Conservation (phyloP, 139 green algal species). For the Micractinium conductrix region DNA sequence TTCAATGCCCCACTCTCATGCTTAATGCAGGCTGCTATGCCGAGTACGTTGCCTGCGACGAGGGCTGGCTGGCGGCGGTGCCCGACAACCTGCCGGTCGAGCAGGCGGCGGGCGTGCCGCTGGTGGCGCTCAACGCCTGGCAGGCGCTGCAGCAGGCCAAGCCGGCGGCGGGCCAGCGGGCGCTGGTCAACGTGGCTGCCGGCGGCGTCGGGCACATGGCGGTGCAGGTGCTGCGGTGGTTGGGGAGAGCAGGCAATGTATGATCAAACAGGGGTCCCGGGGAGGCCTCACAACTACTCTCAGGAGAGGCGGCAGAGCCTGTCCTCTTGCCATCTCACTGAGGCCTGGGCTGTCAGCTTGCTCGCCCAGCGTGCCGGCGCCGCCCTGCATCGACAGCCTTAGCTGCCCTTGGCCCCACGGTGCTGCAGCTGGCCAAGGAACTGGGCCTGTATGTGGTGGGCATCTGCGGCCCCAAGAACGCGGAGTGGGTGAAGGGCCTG, state of each 20-base stretch:
- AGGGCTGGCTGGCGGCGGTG: slow-evolving; percentile 15
- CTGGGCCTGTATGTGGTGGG: slow-evolving; percentile 33
- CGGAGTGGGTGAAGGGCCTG: slow-evolving; percentile 29
- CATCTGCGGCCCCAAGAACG: slow-evolving; percentile 15
- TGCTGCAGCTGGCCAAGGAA: slow-evolving; percentile 19
- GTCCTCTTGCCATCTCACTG: too few relatives aligned
- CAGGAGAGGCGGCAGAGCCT: too few relatives aligned
- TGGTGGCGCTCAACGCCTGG: slow-evolving; percentile 42
- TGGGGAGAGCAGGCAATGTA: neutral
- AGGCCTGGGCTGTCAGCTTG: too few relatives aligned
- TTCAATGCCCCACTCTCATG: too few relatives aligned
- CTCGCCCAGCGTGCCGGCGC: neutral
- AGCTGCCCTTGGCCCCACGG: neutral
- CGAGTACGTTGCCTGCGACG: slow-evolving; percentile 26
- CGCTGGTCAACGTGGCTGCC: slow-evolving; percentile 52
- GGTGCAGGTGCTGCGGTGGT: slow-evolving; percentile 44
- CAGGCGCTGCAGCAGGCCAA: slow-evolving; percentile 35
- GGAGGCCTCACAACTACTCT: too few relatives aligned
- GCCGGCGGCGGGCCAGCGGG: slow-evolving; percentile 26
- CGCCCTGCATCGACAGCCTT: neutral
- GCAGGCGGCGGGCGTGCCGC: slow-evolving; percentile 31
- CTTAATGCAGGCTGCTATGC: slow-evolving; percentile 31
- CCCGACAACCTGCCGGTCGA: slow-evolving; percentile 24
- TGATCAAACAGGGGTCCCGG: neutral
- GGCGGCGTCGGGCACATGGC: slow-evolving; percentile 61